Evolutionary conservation across 106 monocot species (phyloP).

Genomic region (Apostasia shenzhenica): DNA sequence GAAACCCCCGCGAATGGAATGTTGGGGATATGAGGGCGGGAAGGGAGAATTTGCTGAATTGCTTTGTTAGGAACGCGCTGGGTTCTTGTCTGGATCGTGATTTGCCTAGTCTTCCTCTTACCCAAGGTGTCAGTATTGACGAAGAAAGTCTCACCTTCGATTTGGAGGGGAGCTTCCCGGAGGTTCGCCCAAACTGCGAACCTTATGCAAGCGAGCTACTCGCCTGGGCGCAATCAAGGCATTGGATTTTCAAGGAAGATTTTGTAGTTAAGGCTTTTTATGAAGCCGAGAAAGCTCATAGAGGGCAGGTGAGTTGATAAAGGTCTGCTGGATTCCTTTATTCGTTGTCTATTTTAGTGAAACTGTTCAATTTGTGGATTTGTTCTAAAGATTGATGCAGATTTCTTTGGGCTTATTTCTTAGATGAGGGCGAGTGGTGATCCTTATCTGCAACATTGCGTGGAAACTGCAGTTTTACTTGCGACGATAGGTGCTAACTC

Average conservation of each 20-base stretch:
- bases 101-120: slow-evolving; percentile 19
- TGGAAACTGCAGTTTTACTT: slow-evolving; percentile 79
- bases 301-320: slow-evolving; percentile 56
- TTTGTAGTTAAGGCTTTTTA: slow-evolving; percentile 65
- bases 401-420: slow-evolving; percentile 6
- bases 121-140: neutral
- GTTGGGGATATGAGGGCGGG: slow-evolving; percentile 21
- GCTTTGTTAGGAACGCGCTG: slow-evolving; percentile 43
- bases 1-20: slow-evolving; percentile 21
- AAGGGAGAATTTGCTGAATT: slow-evolving; percentile 27
- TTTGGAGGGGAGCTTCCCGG: slow-evolving; percentile 18
- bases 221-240: slow-evolving; percentile 44
- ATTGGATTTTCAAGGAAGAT: slow-evolving; percentile 62
- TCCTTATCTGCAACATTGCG: slow-evolving; percentile 86
- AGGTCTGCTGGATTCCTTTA: too few species aligned
- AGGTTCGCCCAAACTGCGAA: slow-evolving; percentile 10
- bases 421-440: slow-evolving; percentile 74
- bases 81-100: slow-evolving; percentile 64
- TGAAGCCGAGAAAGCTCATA: slow-evolving; percentile 77
- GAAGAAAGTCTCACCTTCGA: slow-evolving; percentile 28
- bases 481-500: slow-evolving; percentile 71
- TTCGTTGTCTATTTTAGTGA: neutral
- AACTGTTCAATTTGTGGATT: neutral
- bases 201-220: slow-evolving; percentile 38
- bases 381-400: neutral